Percentiles rank a stretch among this genome's conserved stretches.
Evolutionary conservation across 164 flowering plant genomes (phyloP).

Genomic region (Berberis thunbergii): DNA sequence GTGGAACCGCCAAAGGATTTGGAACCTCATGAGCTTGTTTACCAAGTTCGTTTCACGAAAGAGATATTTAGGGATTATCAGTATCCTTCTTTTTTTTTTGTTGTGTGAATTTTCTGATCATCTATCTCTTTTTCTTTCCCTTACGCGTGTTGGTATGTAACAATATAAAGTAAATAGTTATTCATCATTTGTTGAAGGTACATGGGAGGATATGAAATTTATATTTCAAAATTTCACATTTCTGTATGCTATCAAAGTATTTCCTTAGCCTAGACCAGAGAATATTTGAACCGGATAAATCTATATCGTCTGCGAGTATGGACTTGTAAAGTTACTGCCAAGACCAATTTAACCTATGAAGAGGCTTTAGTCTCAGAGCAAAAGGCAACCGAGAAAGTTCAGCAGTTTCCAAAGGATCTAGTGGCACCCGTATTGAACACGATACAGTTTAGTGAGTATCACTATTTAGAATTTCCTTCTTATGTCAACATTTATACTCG

Average conservation of each 20-base stretch:
- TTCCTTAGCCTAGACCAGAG: constrained; percentile 46
- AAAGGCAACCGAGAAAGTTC: constrained; percentile 61
- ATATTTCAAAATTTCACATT: not conserved
- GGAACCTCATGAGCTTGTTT: constrained; percentile 65
- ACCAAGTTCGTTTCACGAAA: constrained; percentile 87
- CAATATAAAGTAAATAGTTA: too few relatives aligned
- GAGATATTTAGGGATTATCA: constrained; percentile 77
- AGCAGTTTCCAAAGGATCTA: constrained; percentile 64
- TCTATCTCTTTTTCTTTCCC: not conserved
- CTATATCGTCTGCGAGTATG: constrained; percentile 75
- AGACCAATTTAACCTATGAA: constrained; percentile 78
- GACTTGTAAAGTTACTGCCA: constrained; percentile 86
- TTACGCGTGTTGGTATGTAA: not conserved
- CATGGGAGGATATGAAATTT: too few relatives aligned
- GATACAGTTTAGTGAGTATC: constrained; percentile 71
- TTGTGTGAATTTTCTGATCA: not conserved
- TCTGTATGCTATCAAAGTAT: constrained; percentile 3
- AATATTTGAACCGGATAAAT: constrained; percentile 66
- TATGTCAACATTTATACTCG: not conserved
- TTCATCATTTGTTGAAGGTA: too few relatives aligned
- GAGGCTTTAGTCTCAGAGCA: constrained; percentile 91
- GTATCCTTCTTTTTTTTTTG: constrained; percentile 48
- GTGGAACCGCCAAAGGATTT: constrained; percentile 58
- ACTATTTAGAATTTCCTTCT: not conserved
- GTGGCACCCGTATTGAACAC: constrained; percentile 49